phyloP scores from a whole-genome alignment of 2,329 filamentous ascomycete genomes.

The Aspergillus sp. region DNA sequence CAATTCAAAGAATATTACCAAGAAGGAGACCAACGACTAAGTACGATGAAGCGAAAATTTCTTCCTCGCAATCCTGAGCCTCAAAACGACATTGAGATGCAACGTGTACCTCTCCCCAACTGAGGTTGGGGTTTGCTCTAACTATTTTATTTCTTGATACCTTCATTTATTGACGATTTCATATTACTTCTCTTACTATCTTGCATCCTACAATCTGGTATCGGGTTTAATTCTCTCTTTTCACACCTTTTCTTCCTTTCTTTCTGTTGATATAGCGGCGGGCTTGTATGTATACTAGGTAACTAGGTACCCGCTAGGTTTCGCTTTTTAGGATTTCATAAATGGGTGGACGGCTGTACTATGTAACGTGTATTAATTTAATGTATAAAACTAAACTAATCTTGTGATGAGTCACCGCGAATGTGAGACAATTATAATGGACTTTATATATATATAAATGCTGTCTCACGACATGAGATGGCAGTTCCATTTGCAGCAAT shows the following conservation, averaged over 20 bases:
- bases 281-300: conserved; percentile 5
- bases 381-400: not conserved
- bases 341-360: conserved; percentile 3
- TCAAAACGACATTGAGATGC: conserved; percentile 70
- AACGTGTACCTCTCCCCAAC: conserved; percentile 50
- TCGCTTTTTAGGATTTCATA: conserved; percentile 2
- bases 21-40: conserved; percentile 82
- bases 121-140: conserved; percentile 16
- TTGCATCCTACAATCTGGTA: not conserved
- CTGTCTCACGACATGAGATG: too few relatives aligned
- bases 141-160: conserved; percentile 6
- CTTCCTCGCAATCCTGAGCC: conserved; percentile 50
- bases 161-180: conserved; percentile 10
- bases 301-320: not conserved
- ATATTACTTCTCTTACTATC: not conserved
- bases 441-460: too few relatives aligned
- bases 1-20: conserved; percentile 76
- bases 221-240: not conserved
- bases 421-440: not conserved
- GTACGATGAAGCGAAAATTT: conserved; percentile 56
- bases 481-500: too few relatives aligned
- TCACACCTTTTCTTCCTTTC: not conserved
- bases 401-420: not conserved
- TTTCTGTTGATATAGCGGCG: conserved; percentile 4
- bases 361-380: not conserved